These are phyloP conservation scores for Rauvolfia tetraphylla DNA, from an alignment of 257 asterid genomes.

Conservation along the genomic window DNA sequence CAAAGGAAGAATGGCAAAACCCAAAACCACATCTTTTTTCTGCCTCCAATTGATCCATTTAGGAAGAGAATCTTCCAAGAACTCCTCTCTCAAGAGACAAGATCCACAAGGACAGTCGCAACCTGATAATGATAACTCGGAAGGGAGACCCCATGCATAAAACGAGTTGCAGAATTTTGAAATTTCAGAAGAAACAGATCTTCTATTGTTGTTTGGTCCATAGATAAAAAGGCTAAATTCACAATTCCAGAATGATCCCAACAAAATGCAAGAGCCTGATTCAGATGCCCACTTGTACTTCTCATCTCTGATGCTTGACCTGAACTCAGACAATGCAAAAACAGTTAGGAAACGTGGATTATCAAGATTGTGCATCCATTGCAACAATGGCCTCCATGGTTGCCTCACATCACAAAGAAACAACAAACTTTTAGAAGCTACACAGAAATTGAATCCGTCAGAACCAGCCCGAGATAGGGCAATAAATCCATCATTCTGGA, in stretches of 20 bases:
- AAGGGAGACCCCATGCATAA: slow-evolving; percentile 67
- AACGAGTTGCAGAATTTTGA: slow-evolving; percentile 40
- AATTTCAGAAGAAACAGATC: slow-evolving; percentile 28
- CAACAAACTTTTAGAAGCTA: slow-evolving; percentile 43
- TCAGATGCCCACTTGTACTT: slow-evolving; percentile 53
- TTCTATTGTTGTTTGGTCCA: slow-evolving; percentile 44
- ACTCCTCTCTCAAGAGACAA: slow-evolving; percentile 52
- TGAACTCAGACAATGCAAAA: slow-evolving; percentile 53
- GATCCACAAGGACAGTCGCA: slow-evolving; percentile 55
- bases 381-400: slow-evolving; percentile 51
- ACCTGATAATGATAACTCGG: slow-evolving; percentile 40
- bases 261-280: slow-evolving; percentile 65
- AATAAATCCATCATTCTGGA: slow-evolving; percentile 47
- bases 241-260: slow-evolving; percentile 83
- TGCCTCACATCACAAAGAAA: slow-evolving; percentile 68
- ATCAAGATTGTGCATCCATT: slow-evolving; percentile 56
- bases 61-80: slow-evolving; percentile 42
- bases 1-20: slow-evolving; percentile 54
- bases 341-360: slow-evolving; percentile 52
- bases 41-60: slow-evolving; percentile 88
- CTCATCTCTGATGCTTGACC: slow-evolving; percentile 39
- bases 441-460: slow-evolving; percentile 48
- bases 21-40: slow-evolving; percentile 50
- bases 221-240: slow-evolving; percentile 61
- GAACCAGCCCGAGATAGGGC: slow-evolving; percentile 50